These are phyloP conservation scores for Gonapodya prolifera DNA, from an alignment of 192 early-diverging fungal species.

Conservation along the genomic window DNA sequence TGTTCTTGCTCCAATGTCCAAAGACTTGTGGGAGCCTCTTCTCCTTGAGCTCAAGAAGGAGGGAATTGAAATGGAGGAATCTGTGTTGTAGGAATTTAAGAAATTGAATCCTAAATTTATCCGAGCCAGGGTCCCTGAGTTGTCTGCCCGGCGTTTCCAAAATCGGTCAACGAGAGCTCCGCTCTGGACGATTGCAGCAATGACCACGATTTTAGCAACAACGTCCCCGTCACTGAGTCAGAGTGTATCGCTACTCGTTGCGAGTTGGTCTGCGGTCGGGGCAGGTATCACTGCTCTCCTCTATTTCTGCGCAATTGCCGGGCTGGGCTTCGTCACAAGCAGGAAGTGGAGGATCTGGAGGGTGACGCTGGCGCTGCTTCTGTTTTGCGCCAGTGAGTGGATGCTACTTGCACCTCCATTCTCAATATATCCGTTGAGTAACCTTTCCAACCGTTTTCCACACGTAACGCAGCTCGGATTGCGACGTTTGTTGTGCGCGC, in stretches of 20 bases:
- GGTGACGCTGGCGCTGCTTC: not conserved
- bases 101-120: too few relatives aligned
- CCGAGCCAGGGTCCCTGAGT: too few relatives aligned
- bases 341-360: not conserved
- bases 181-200: too few relatives aligned
- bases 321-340: not conserved
- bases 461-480: not conserved
- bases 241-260: not conserved
- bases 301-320: not conserved
- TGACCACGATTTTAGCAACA: not conserved
- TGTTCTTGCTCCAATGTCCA: conserved; percentile 82
- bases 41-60: conserved; percentile 78
- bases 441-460: too few relatives aligned
- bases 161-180: too few relatives aligned
- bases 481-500: not conserved
- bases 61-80: conserved; percentile 21
- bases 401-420: not conserved
- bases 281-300: not conserved
- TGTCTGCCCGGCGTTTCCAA: too few relatives aligned
- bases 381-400: not conserved
- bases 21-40: conserved; percentile 81
- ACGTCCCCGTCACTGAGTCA: not conserved
- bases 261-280: not conserved
- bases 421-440: too few relatives aligned
- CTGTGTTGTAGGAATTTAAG: not conserved